These are phyloP conservation scores for Pulveroboletus sp. DNA, from an alignment of 768 basidiomycete genomes.

Conservation along the genomic window DNA sequence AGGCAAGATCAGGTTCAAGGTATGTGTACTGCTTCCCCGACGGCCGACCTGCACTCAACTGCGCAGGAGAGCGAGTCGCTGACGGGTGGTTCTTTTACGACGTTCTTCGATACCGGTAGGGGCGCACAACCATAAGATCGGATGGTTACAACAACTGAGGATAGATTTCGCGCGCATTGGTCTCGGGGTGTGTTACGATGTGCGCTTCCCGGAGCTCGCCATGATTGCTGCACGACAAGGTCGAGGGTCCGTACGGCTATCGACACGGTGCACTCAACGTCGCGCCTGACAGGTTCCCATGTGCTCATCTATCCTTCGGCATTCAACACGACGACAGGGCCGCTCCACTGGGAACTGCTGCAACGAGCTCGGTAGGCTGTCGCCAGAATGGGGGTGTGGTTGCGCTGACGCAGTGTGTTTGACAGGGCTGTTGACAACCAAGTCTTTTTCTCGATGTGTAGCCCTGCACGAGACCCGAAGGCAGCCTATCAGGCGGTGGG, in stretches of 20 bases:
- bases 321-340: conserved; percentile 94
- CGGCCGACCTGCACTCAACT: conserved; percentile 1
- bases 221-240: conserved; percentile 88
- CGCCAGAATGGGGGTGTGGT: not conserved
- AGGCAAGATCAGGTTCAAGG: conserved; percentile 87
- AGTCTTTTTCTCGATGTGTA: conserved; percentile 94
- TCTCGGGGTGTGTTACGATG: conserved; percentile 93
- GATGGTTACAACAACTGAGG: not conserved
- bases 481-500: conserved; percentile 86
- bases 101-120: conserved; percentile 84
- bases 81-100: conserved; percentile 67
- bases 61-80: conserved; percentile 82
- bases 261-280: not conserved
- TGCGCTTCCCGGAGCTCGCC: conserved; percentile 91
- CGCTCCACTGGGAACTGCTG: conserved; percentile 92
- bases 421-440: conserved; percentile 92
- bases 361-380: conserved; percentile 67
- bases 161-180: conserved; percentile 96
- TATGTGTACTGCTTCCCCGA: conserved; percentile 19
- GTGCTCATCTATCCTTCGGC: conserved; percentile 90
- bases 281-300: conserved; percentile 63
- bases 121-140: not conserved
- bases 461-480: conserved; percentile 79
- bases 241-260: conserved; percentile 22
- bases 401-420: conserved; percentile 6